These are phyloP conservation scores for Curvularia hawaiiensis DNA, from an alignment of 2,329 filamentous ascomycete genomes.

Conservation along the genomic window DNA sequence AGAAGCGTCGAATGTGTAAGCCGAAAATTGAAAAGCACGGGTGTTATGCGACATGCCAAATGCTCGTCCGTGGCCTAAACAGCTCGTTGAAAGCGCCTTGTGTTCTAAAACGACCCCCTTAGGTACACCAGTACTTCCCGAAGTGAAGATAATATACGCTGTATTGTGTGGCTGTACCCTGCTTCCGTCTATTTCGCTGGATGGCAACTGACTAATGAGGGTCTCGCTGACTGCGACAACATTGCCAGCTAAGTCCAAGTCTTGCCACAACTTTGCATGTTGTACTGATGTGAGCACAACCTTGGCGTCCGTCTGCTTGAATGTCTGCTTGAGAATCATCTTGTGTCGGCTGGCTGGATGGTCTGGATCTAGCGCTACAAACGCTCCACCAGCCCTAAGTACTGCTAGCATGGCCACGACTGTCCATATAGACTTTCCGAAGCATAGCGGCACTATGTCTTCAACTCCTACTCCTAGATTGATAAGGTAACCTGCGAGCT, in stretches of 20 bases:
- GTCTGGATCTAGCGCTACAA: not conserved
- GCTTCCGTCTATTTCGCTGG: too few species aligned
- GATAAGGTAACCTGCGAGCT: not conserved
- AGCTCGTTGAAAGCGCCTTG: not conserved
- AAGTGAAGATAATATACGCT: constrained; percentile 69
- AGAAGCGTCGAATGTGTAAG: too few species aligned
- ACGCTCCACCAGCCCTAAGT: constrained; percentile 47
- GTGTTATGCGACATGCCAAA: too few species aligned
- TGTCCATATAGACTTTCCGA: constrained; percentile 29
- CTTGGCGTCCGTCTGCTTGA: constrained; percentile 13
- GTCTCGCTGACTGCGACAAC: not conserved
- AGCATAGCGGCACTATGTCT: constrained; percentile 29
- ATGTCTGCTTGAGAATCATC: constrained; percentile 23
- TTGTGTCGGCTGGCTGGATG: constrained; percentile 28
- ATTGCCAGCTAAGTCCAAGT: too few species aligned
- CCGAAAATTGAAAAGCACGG: too few species aligned
- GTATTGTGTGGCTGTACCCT: not conserved
- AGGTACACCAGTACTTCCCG: constrained; percentile 75
- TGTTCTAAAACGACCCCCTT: constrained; percentile 64
- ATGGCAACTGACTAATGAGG: not conserved
- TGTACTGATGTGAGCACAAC: constrained; percentile 1
- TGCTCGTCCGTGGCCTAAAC: too few species aligned
- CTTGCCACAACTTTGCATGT: not conserved
- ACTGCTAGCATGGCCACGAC: constrained; percentile 49
- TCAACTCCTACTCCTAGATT: too few species aligned